phyloP scores from a whole-genome alignment of 1,139 yeast species.

The Saccharomyces pastorianus region DNA sequence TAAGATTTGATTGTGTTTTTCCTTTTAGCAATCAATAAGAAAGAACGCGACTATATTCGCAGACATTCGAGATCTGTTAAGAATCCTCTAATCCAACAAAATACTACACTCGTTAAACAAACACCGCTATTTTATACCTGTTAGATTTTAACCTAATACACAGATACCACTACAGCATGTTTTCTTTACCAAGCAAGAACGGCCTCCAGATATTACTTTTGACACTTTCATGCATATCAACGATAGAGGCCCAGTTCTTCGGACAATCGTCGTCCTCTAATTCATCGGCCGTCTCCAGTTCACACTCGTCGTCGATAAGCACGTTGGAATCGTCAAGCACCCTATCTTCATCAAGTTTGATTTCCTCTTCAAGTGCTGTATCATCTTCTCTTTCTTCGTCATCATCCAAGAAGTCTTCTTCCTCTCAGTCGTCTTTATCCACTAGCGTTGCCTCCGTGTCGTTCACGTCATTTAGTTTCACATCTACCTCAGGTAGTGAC shows the following conservation, averaged over 20 bases:
- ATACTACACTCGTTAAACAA: background rate
- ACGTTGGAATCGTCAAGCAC: background rate
- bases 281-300: conserved; percentile 1
- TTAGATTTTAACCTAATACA: background rate
- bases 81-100: too few relatives aligned
- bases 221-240: background rate
- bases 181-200: background rate
- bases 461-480: conserved; percentile 6
- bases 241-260: background rate
- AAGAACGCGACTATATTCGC: too few relatives aligned
- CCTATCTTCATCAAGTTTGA: background rate
- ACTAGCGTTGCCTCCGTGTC: conserved; percentile 7
- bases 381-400: conserved; percentile 4
- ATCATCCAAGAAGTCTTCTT: conserved; percentile 1
- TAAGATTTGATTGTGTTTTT: too few relatives aligned
- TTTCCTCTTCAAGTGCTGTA: conserved; percentile 1
- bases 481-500: conserved; percentile 7
- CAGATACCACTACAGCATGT: background rate
- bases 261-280: conserved; percentile 1
- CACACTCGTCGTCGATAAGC: background rate
- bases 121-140: background rate
- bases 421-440: conserved; percentile 4
- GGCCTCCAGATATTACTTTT: background rate
- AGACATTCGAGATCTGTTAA: too few relatives aligned
- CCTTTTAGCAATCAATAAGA: too few relatives aligned